Percentiles rank a stretch among this genome's conserved stretches.
phyloP scores from a whole-genome alignment of 78 protist species.

The Dictyostelium intermedium region DNA sequence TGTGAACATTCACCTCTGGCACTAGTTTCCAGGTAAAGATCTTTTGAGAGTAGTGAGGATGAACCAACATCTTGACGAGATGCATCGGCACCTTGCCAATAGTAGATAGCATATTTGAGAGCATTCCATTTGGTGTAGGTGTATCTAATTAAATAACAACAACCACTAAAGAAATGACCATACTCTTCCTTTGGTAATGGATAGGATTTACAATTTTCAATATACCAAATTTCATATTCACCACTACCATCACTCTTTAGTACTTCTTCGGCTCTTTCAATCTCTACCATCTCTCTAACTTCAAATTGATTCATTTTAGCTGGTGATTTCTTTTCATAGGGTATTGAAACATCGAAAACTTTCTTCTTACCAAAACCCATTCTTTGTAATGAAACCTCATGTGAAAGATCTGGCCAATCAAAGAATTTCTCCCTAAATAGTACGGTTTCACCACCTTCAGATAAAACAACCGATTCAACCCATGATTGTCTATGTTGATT shows the following conservation, averaged over 20 bases:
- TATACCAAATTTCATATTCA: slow-evolving; percentile 59
- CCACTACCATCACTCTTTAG: slow-evolving; percentile 19
- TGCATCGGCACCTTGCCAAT: slow-evolving; percentile 70
- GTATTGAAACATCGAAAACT: slow-evolving; percentile 29
- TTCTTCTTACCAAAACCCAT: slow-evolving; percentile 72
- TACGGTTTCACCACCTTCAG: slow-evolving; percentile 82
- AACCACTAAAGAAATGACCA: slow-evolving; percentile 71
- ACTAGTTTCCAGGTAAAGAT: slow-evolving; percentile 48
- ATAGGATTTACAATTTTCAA: slow-evolving; percentile 24
- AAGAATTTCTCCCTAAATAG: slow-evolving; percentile 68
- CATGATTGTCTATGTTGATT: slow-evolving; percentile 10
- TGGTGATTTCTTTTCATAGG: slow-evolving; percentile 68
- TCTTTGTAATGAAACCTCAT: slow-evolving; percentile 35
- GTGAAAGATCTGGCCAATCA: slow-evolving; percentile 81
- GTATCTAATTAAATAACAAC: slow-evolving; percentile 39
- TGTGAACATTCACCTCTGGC: slow-evolving; percentile 51
- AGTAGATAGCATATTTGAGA: slow-evolving; percentile 14
- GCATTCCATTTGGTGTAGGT: slow-evolving; percentile 77
- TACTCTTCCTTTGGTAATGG: slow-evolving; percentile 59
- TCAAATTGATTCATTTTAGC: slow-evolving; percentile 35
- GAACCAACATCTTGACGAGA: slow-evolving; percentile 56
- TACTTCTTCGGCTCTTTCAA: slow-evolving; percentile 53
- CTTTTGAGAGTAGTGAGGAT: slow-evolving; percentile 45
- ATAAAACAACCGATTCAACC: slow-evolving; percentile 32
- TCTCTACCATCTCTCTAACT: slow-evolving; percentile 35